phyloP scores from a whole-genome alignment of 1,139 yeast genomes.

The Lodderomyces orthopsilosis region DNA sequence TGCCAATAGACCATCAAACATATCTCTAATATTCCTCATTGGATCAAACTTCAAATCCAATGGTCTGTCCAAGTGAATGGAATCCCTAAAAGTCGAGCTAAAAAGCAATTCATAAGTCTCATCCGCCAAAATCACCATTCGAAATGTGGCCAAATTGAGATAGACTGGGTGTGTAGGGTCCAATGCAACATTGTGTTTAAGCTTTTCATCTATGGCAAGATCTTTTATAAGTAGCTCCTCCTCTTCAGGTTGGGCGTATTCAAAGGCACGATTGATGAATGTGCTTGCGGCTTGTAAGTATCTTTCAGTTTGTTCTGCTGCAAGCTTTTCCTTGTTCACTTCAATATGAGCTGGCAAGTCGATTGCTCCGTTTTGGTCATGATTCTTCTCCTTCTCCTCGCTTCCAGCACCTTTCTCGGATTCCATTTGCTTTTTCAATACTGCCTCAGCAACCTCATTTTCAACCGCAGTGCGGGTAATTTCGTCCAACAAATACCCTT shows the following conservation, averaged over 20 bases:
- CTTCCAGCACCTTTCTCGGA: slow-evolving; percentile 20
- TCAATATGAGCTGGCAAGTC: slow-evolving; percentile 56
- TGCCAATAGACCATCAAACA: slow-evolving; percentile 88
- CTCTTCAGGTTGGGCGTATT: slow-evolving; percentile 72
- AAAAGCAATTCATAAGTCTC: slow-evolving; percentile 88
- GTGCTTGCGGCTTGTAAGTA: slow-evolving; percentile 85
- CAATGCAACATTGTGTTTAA: slow-evolving; percentile 68
- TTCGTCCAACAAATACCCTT: slow-evolving; percentile 58
- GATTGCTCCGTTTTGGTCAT: slow-evolving; percentile 30
- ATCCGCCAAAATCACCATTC: slow-evolving; percentile 93
- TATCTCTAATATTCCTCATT: slow-evolving; percentile 70
- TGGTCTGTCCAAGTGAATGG: slow-evolving; percentile 66
- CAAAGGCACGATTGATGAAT: slow-evolving; percentile 84
- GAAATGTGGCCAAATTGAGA: slow-evolving; percentile 81
- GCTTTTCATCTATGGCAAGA: slow-evolving; percentile 36
- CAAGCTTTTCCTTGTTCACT: slow-evolving; percentile 61
- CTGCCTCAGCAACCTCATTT: slow-evolving; percentile 60
- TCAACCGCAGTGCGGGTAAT: slow-evolving; percentile 63
- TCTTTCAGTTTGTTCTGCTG: slow-evolving; percentile 71
- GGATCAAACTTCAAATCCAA: slow-evolving; percentile 42
- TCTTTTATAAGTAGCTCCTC: slow-evolving; percentile 46
- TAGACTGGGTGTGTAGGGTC: slow-evolving; percentile 76
- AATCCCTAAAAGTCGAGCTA: slow-evolving; percentile 58
- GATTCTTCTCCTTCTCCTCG: too few relatives aligned
- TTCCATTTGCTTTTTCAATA: slow-evolving; percentile 31